phyloP scores from a whole-genome alignment of 768 basidiomycete genomes.

The Tricholoma hemisulphureum region DNA sequence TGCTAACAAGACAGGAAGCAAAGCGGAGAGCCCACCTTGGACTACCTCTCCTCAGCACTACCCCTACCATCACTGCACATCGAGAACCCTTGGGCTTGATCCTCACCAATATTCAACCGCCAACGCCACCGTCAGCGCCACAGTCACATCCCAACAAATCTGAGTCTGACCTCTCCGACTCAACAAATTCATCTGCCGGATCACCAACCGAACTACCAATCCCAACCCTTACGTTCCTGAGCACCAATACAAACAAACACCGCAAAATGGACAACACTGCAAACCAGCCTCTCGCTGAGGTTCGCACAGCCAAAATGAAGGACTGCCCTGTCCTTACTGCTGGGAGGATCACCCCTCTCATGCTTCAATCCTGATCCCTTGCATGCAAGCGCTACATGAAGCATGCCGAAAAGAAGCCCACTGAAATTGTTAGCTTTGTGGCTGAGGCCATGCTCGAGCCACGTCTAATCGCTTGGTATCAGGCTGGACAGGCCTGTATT shows the following conservation, averaged over 20 bases:
- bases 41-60: neutral
- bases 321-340: slow-evolving; percentile 19
- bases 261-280: neutral
- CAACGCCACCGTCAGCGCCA: neutral
- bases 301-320: slow-evolving; percentile 11
- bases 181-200: neutral
- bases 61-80: neutral
- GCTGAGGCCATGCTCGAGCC: slow-evolving; percentile 20
- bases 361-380: slow-evolving; percentile 13
- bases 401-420: slow-evolving; percentile 9
- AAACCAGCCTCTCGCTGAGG: slow-evolving; percentile 8
- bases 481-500: slow-evolving; percentile 8
- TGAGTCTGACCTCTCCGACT: neutral
- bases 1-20: neutral
- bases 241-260: neutral
- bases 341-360: slow-evolving; percentile 9
- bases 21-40: neutral
- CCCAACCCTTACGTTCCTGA: neutral
- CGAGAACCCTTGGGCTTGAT: neutral
- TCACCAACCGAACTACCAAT: neutral
- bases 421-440: slow-evolving; percentile 13
- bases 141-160: neutral
- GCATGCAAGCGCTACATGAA: slow-evolving; percentile 15
- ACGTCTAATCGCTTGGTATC: slow-evolving; percentile 14
- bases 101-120: neutral